These are phyloP conservation scores for Pulveroboletus ravenelii DNA, from an alignment of 768 basidiomycete species.

Conservation along the genomic window DNA sequence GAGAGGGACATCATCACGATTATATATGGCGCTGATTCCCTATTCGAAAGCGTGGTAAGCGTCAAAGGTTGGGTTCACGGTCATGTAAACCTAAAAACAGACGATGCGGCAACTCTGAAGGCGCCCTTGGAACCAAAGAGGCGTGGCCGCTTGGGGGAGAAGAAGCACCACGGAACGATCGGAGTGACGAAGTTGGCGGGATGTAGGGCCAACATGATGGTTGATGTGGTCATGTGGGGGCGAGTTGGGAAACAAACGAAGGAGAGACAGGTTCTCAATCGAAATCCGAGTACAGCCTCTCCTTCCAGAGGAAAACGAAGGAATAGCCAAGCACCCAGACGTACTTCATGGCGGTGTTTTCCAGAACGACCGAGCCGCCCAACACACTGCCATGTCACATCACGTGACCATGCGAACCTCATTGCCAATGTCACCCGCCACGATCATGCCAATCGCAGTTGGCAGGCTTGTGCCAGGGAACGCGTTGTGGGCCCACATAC, in stretches of 20 bases:
- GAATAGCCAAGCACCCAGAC: not conserved
- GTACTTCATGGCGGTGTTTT: conserved; percentile 17
- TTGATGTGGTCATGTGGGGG: not conserved
- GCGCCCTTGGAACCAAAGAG: conserved; percentile 10
- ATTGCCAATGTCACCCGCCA: not conserved
- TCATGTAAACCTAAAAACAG: conserved; percentile 2
- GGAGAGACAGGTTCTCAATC: not conserved
- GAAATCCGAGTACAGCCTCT: conserved; percentile 14
- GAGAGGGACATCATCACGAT: not conserved
- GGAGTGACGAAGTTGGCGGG: conserved; percentile 4
- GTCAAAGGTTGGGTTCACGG: conserved; percentile 3
- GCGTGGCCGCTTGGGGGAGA: conserved; percentile 2
- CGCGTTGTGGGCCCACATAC: conserved; percentile 2
- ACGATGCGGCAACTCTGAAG: not conserved
- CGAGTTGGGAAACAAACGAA: not conserved
- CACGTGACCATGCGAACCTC: conserved; percentile 13
- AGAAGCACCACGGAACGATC: not conserved
- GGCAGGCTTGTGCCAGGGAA: conserved; percentile 4
- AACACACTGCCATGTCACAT: conserved; percentile 2
- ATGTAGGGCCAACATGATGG: not conserved
- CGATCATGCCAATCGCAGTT: not conserved
- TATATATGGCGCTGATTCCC: conserved; percentile 20
- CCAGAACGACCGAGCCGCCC: conserved; percentile 1
- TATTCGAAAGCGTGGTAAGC: conserved; percentile 4
- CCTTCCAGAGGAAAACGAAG: not conserved